Percentiles rank a stretch among this genome's conserved stretches.
Evolutionary conservation across 2,329 filamentous ascomycete genomes (phyloP).

Genomic region (Aspergillus aculeatinus): DNA sequence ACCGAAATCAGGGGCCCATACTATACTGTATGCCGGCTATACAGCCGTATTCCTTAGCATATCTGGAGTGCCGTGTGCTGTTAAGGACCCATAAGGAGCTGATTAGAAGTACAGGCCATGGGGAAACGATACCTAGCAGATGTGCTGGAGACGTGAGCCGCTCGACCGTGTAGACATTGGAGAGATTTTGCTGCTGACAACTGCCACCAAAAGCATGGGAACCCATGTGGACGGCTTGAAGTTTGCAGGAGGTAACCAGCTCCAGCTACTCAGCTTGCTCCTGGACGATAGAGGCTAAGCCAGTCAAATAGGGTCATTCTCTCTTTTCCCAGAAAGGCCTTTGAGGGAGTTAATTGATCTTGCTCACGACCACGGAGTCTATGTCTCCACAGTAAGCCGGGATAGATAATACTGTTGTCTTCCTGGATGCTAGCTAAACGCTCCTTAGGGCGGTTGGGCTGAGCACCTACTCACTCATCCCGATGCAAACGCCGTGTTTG

Average conservation of each 20-base stretch:
- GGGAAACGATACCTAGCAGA: constrained; percentile 54
- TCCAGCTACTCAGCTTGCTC: neutral
- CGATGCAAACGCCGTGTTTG: constrained; percentile 46
- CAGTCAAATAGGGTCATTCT: constrained; percentile 46
- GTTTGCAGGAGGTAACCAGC: constrained; percentile 48
- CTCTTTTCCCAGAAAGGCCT: constrained; percentile 48
- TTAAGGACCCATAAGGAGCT: neutral
- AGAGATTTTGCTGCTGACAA: constrained; percentile 9
- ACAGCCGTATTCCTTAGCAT: neutral
- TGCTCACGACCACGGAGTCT: constrained; percentile 51
- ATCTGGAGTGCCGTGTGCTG: neutral
- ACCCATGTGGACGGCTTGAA: constrained; percentile 57
- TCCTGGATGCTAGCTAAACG: neutral
- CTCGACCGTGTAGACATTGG: neutral
- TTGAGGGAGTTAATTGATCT: constrained; percentile 51
- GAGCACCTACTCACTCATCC: constrained; percentile 55
- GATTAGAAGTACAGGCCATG: constrained; percentile 40
- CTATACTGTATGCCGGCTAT: constrained; percentile 45
- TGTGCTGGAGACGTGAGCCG: constrained; percentile 52
- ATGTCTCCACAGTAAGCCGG: constrained; percentile 51
- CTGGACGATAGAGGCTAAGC: neutral
- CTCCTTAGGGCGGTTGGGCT: constrained; percentile 51
- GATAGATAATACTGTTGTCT: neutral
- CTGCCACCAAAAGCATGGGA: constrained; percentile 47
- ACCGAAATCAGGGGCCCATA: constrained; percentile 59